Percentiles rank a stretch among this genome's conserved stretches.
Conservation (phyloP, 2,329 filamentous ascomycete species). For the Dryadomyces quercivorus region DNA sequence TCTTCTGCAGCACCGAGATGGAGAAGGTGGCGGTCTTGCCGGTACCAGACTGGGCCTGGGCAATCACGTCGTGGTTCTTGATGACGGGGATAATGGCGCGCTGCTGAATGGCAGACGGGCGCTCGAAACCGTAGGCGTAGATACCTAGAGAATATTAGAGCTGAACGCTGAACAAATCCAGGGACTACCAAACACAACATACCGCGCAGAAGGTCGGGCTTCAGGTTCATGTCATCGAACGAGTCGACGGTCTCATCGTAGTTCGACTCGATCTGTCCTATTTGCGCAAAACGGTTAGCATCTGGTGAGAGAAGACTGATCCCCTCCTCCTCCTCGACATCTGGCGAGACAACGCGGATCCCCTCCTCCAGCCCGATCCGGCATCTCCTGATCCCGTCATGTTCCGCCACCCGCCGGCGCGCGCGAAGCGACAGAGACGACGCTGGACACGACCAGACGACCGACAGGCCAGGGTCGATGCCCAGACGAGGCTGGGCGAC, state of each 20-base stretch:
- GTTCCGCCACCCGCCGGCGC: background rate
- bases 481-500: too few relatives aligned
- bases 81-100: conserved; percentile 99
- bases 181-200: conserved; percentile 22
- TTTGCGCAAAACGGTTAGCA: too few relatives aligned
- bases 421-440: too few relatives aligned
- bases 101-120: conserved; percentile 98
- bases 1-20: conserved; percentile 97
- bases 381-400: background rate
- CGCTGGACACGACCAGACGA: too few relatives aligned
- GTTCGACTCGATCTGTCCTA: conserved; percentile 99
- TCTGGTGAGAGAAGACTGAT: background rate
- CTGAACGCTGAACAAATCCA: too few relatives aligned
- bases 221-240: conserved; percentile 96
- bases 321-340: too few relatives aligned
- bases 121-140: conserved; percentile 99
- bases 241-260: conserved; percentile 99
- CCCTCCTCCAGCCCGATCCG: too few relatives aligned
- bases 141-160: conserved; percentile 44
- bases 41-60: conserved; percentile 98
- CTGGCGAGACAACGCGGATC: too few relatives aligned
- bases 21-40: conserved; percentile 99
- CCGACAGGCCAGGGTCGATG: too few relatives aligned
- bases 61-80: conserved; percentile 99
- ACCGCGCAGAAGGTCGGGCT: conserved; percentile 92